Evolutionary conservation across 306 rosid species (phyloP), one percentile per base, ranked within the genome.

Genomic region (Cercis canadensis): DNA sequence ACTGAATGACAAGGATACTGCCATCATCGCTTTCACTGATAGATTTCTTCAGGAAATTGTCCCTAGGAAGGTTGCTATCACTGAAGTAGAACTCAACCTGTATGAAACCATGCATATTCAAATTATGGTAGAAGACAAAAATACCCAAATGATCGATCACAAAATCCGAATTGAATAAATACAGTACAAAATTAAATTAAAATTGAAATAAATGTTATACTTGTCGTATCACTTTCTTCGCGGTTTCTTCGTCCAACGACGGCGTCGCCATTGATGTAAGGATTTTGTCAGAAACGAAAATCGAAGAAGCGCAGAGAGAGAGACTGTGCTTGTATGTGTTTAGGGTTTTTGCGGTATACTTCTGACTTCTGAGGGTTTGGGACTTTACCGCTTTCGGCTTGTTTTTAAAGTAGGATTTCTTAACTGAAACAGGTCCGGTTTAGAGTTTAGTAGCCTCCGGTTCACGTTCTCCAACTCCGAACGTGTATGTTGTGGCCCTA

Each of bases 31-130:
- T 80, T 78, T 88, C 98, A 36, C 56, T 46, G 11, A 92, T 77
- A 29, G 76, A 41, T 62, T 86, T 92, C 62, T 69, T 80, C 53
- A 92, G 88, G 65, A 92, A 92, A 51, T 12, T 54, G 49, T 92
- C 98, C 52, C 82, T 70, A 0, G 96, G 96, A 57, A 92, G 98
- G 80, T 92, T 92, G 84, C 98, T 92, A 36, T 92, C 96, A 50
- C 98, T 80, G 85, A 92, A 90, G 85, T 92, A 92, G 69, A 90
- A 92, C 85, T 92, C 98, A 16, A 92, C 96, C 98, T 88, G 75
- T 15, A 76, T 21, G 39, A 21, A 51, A n/a, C 4, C 14, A 11
- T 37, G 73, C 17, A 50, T 11, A 39, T 10, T 36, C 49, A 15
- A 69, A 34, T 9, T 16, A 39, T 4, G 16, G 1, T 50, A 29